phyloP scores from a whole-genome alignment of 768 basidiomycete genomes.

The Termitomyces sp. region DNA sequence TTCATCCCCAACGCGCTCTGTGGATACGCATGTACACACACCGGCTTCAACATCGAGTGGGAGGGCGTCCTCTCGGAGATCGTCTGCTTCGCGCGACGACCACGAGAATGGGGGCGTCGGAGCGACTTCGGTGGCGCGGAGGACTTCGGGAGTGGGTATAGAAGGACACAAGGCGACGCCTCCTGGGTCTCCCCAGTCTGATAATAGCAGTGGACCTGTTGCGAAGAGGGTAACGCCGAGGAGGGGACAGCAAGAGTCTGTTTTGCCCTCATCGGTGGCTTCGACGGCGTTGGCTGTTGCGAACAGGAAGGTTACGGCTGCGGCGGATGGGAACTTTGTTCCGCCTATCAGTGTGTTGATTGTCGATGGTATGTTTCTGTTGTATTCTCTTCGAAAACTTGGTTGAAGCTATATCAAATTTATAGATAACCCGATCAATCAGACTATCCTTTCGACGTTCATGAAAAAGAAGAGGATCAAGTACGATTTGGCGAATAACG shows the following conservation, averaged over 20 bases:
- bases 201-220: not conserved
- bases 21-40: not conserved
- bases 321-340: conserved; percentile 66
- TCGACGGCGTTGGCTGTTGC: conserved; percentile 23
- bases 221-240: conserved; percentile 4
- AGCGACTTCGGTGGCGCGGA: not conserved
- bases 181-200: conserved; percentile 9
- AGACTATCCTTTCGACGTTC: conserved; percentile 94
- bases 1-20: conserved; percentile 8
- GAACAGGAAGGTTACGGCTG: conserved; percentile 45
- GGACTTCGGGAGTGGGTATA: not conserved
- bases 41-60: not conserved
- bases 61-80: conserved; percentile 4
- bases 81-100: conserved; percentile 2
- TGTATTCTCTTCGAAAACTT: conserved; percentile 8
- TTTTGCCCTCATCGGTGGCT: conserved; percentile 1
- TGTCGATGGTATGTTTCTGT: conserved; percentile 75
- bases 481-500: conserved; percentile 91
- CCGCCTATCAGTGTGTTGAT: conserved; percentile 98
- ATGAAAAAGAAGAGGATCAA: conserved; percentile 96
- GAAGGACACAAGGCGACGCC: conserved; percentile 8
- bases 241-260: conserved; percentile 4
- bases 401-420: conserved; percentile 42
- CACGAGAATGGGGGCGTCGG: not conserved
- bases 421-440: conserved; percentile 97